Conservation (phyloP, 257 asterid species). For the Gardenia jasminoides region DNA sequence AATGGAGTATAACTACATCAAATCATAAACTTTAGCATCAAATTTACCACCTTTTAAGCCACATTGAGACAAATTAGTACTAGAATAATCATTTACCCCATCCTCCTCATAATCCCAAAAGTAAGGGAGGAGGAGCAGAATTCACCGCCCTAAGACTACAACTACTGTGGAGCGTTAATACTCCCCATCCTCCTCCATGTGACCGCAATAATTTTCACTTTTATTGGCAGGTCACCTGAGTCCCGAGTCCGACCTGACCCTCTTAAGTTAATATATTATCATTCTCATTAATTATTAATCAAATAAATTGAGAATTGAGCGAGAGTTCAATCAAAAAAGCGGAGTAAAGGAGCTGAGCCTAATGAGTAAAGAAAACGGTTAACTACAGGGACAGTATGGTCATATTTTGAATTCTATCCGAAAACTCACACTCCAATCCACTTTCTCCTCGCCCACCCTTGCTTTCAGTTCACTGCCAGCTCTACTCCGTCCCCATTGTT, state of each 20-base stretch:
- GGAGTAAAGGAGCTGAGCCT: neutral
- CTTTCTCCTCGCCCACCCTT: neutral
- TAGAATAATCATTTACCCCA: neutral
- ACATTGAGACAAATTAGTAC: too few species aligned
- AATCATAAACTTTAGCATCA: neutral
- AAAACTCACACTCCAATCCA: neutral
- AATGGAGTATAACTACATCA: neutral
- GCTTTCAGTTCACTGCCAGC: conserved; percentile 45
- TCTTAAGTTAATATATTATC: too few species aligned
- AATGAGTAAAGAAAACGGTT: conserved; percentile 21
- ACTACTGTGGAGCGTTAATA: neutral
- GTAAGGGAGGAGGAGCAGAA: neutral
- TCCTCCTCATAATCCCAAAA: neutral
- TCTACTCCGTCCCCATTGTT: conserved; percentile 57
- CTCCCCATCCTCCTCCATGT: conserved; percentile 13
- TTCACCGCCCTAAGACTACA: neutral
- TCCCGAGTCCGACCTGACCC: too few species aligned
- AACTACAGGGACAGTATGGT: conserved; percentile 33
- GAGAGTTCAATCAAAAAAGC: neutral
- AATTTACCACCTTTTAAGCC: neutral
- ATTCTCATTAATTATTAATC: too few species aligned
- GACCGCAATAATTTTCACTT: conserved; percentile 3
- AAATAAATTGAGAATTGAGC: too few species aligned
- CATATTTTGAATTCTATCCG: conserved; percentile 42
- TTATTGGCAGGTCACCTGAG: too few species aligned